These are phyloP conservation scores for Diatrype stigma DNA, from an alignment of 2,329 filamentous ascomycete species.

Conservation along the genomic window DNA sequence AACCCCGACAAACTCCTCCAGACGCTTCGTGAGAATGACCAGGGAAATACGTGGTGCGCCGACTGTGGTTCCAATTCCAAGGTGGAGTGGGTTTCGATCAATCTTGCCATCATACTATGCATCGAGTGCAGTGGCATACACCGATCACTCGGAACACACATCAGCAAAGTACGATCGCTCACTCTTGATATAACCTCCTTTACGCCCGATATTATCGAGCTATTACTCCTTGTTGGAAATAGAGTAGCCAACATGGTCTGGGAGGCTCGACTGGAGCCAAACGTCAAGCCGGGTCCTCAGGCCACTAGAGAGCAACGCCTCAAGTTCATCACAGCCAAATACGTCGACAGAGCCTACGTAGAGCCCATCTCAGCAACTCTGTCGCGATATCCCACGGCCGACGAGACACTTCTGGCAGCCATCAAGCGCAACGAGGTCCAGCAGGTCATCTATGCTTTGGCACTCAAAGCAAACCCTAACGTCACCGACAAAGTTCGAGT, in stretches of 20 bases:
- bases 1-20: conserved; percentile 83
- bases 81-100: conserved; percentile 99
- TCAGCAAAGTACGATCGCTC: conserved; percentile 92
- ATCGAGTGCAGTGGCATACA: conserved; percentile 98
- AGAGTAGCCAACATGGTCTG: conserved; percentile 94
- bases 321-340: conserved; percentile 94
- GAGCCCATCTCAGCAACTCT: conserved; percentile 71
- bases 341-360: conserved; percentile 78
- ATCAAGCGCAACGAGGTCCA: conserved; percentile 97
- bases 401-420: conserved; percentile 84
- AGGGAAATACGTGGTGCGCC: conserved; percentile 89
- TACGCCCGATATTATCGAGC: conserved; percentile 92
- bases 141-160: conserved; percentile 91
- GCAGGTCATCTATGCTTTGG: conserved; percentile 85
- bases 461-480: conserved; percentile 83
- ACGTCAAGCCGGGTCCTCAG: conserved; percentile 67
- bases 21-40: conserved; percentile 81
- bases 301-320: conserved; percentile 86
- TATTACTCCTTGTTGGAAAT: conserved; percentile 88
- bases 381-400: conserved; percentile 71
- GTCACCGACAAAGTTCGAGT: conserved; percentile 78
- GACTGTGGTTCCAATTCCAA: conserved; percentile 90
- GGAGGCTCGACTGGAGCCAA: conserved; percentile 78
- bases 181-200: conserved; percentile 96
- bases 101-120: conserved; percentile 91